Evolutionary conservation across 2,329 filamentous ascomycete genomes (phyloP).

Genomic region (Monilinia vaccinii-corymbosi): DNA sequence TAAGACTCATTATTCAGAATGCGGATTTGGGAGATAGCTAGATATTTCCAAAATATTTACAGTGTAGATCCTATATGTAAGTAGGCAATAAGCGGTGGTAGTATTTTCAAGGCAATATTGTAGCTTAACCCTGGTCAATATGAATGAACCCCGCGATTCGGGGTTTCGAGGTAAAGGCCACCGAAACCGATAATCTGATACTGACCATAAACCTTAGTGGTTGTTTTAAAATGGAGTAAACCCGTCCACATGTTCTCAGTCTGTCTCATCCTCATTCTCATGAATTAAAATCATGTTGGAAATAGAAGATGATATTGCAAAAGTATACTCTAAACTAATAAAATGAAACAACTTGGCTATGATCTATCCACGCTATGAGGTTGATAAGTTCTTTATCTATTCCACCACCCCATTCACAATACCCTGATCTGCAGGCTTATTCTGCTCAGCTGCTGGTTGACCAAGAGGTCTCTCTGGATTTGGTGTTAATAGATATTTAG

Average conservation of each 20-base stretch:
- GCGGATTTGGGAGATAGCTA: neutral
- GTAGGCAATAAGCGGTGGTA: no score
- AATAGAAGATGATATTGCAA: neutral
- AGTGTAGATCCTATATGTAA: neutral
- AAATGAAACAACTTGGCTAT: constrained; percentile 4
- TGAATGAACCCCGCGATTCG: constrained; percentile 19
- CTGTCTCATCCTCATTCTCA: no score
- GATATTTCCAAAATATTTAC: neutral
- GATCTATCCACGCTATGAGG: constrained; percentile 10
- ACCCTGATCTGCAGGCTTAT: constrained; percentile 24
- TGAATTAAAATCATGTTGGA: neutral
- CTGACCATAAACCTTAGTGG: neutral
- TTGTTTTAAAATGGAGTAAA: constrained; percentile 1
- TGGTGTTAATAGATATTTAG: constrained; percentile 62
- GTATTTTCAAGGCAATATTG: no score
- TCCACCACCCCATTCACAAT: constrained; percentile 29
- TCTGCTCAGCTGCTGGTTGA: constrained; percentile 19
- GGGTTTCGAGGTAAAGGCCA: constrained; percentile 10
- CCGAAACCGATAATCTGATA: constrained; percentile 16
- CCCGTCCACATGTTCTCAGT: neutral
- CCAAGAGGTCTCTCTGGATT: constrained; percentile 41
- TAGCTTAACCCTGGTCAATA: neutral
- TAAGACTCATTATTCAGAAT: neutral
- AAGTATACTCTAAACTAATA: neutral
- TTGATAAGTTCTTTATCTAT: constrained; percentile 20